Percentiles rank a stretch among this genome's conserved stretches.
These are phyloP conservation scores for Hermanozyma aechmeae DNA, from an alignment of 805 yeast species.

Conservation along the genomic window DNA sequence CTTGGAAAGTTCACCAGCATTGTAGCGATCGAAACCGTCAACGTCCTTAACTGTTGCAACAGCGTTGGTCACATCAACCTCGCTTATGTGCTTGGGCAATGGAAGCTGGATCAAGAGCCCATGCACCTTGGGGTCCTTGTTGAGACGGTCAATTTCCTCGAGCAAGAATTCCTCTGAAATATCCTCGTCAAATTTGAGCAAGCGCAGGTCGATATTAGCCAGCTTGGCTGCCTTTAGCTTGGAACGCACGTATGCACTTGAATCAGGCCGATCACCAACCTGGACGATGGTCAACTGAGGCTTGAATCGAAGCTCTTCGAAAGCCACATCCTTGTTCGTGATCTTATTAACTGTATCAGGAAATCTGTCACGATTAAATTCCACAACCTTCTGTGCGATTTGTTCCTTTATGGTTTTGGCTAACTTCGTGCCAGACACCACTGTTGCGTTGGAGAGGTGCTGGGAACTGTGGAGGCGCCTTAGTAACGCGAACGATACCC, in stretches of 20 bases:
- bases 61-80: conserved; percentile 67
- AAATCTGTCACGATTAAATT: conserved; percentile 23
- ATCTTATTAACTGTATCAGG: conserved; percentile 10
- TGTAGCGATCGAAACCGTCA: conserved; percentile 86
- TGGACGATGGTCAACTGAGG: conserved; percentile 81
- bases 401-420: conserved; percentile 27
- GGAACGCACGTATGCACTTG: conserved; percentile 85
- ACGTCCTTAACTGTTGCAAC: conserved; percentile 85
- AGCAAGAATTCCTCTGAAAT: conserved; percentile 54
- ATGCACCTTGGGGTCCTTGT: conserved; percentile 67
- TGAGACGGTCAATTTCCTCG: conserved; percentile 50
- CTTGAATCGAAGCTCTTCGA: conserved; percentile 37
- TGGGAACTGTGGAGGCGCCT: conserved; percentile 4
- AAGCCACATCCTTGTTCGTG: conserved; percentile 10
- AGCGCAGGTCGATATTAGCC: conserved; percentile 63
- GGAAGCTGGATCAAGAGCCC: conserved; percentile 91
- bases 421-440: conserved; percentile 34
- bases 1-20: conserved; percentile 85
- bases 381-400: conserved; percentile 31
- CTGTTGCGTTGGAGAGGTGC: conserved; percentile 20
- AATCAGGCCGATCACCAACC: conserved; percentile 85
- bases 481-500: conserved; percentile 1
- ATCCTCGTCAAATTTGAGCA: conserved; percentile 55
- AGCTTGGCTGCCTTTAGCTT: conserved; percentile 84
- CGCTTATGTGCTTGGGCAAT: conserved; percentile 71